Evolutionary conservation across 176 grass and related monocot genomes (phyloP).

Genomic region (Musa beccarii): DNA sequence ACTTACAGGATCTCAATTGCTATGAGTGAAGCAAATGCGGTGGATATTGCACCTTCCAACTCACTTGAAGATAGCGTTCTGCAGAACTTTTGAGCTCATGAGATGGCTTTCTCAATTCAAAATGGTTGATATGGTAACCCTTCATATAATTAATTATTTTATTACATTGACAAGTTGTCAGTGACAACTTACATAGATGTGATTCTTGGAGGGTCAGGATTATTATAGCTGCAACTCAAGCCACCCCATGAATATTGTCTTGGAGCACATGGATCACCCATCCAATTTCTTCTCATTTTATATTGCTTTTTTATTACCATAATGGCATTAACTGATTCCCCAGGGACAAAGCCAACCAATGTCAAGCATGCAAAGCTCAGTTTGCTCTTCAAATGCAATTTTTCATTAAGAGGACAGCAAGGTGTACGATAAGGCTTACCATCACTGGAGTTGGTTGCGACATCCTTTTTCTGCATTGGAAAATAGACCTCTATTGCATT

Average conservation of each 20-base stretch:
- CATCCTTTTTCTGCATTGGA: neutral
- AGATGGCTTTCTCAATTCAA: neutral
- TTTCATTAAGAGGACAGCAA: neutral
- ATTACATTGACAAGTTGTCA: too few relatives aligned
- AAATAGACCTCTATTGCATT: neutral
- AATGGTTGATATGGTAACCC: neutral
- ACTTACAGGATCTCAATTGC: neutral
- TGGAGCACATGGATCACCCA: conserved; percentile 1
- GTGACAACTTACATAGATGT: neutral
- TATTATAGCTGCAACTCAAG: neutral
- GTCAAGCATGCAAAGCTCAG: too few relatives aligned
- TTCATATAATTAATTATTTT: too few relatives aligned
- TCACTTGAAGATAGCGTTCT: neutral
- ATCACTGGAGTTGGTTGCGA: neutral
- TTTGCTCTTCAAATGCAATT: too few relatives aligned
- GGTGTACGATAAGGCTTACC: neutral
- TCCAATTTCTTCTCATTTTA: neutral
- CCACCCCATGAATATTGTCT: neutral
- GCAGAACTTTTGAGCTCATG: neutral
- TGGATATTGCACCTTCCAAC: neutral
- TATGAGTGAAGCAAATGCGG: neutral
- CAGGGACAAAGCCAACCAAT: too few relatives aligned
- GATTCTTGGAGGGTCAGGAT: neutral
- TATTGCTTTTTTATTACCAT: neutral
- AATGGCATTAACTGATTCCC: neutral